Evolutionary conservation across 495 filamentous ascomycete species (phyloP), one percentile per base, ranked within the genome.

Genomic region (Penicillium robsamsonii): DNA sequence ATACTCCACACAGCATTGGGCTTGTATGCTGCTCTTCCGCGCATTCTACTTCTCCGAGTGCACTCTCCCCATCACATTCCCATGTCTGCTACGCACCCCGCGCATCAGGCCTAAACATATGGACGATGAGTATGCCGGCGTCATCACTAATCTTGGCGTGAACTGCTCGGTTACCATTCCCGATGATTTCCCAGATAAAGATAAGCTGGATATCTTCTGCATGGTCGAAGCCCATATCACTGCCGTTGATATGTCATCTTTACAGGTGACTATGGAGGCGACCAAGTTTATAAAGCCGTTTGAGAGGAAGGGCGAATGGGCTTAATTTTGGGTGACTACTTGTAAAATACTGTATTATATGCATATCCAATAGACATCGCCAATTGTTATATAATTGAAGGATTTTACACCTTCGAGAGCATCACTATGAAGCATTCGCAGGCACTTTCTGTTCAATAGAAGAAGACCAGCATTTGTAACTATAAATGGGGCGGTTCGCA

Each of bases 21-120:
- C 81, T 11, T 74, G 81, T 20, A 84, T 87, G 70, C 81, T 90
- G 13, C 75, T 94, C 46, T 82, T 86, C 68, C 88, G 91, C 29
- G 89, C 87, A 6, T 89, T 87, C 75, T 81, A 85, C 51, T 91
- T 89, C 65, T 75, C 74, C n/a, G 83, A 92, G 61, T 77, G 73
- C 43, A 70, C 70, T 0, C 66, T 95, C 7, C 91, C 91, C 3
- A 64, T 77, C 27, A 84, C 80, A 1, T 86, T 92, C 58, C 72
- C 67, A 5, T 83, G 87, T 50, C 59, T 74, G 1, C 76, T 87
- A 6, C 64, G 69, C 29, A 61, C 66, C 46, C 70, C 58, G 17
- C 72, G 57, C 51, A 64, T 48, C 56, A 66, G 45, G 12, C 78
- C 61, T 44, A 64, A 62, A 52, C 65, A 70, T 17, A 63, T 64